These are phyloP conservation scores for Citrus sinensis DNA, from an alignment of 345 rosid genomes.

Conservation along the genomic window DNA sequence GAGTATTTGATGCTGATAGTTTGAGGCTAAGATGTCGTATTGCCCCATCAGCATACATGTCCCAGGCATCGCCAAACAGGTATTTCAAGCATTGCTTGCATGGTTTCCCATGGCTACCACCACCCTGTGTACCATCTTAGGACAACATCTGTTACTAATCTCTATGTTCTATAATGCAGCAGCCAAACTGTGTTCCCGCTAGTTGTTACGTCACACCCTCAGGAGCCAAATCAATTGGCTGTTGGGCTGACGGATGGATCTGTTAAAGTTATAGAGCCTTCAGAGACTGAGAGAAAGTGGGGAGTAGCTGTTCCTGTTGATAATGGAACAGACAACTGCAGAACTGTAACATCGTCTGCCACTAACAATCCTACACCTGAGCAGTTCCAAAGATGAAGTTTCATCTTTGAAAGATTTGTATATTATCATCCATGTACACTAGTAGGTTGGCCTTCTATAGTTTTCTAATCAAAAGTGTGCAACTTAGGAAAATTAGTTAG, in stretches of 20 bases:
- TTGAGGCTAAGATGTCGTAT: conserved; percentile 44
- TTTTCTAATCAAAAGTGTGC: conserved; percentile 6
- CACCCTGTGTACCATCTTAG: neutral
- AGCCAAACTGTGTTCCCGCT: conserved; percentile 41
- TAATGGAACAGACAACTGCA: conserved; percentile 39
- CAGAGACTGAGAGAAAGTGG: conserved; percentile 58
- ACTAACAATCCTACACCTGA: conserved; percentile 38
- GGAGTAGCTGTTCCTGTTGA: conserved; percentile 40
- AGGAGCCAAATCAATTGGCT: conserved; percentile 64
- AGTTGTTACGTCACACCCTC: conserved; percentile 67
- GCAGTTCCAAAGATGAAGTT: conserved; percentile 41
- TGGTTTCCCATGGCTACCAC: neutral
- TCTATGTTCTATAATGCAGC: conserved; percentile 13
- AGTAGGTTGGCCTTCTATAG: neutral
- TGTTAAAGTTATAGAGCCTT: conserved; percentile 61
- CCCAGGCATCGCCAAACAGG: conserved; percentile 28
- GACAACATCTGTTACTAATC: neutral
- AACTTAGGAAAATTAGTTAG: conserved; percentile 6
- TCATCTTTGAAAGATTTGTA: conserved; percentile 15
- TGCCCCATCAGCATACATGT: conserved; percentile 38
- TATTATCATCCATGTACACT: conserved; percentile 21
- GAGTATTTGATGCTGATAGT: conserved; percentile 45
- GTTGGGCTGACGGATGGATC: conserved; percentile 65
- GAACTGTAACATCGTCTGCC: conserved; percentile 40
- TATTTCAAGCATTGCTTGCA: neutral